Base-by-base conservation (phyloP, 140 eudicot genomes). In the Anethum foeniculum region DNA sequence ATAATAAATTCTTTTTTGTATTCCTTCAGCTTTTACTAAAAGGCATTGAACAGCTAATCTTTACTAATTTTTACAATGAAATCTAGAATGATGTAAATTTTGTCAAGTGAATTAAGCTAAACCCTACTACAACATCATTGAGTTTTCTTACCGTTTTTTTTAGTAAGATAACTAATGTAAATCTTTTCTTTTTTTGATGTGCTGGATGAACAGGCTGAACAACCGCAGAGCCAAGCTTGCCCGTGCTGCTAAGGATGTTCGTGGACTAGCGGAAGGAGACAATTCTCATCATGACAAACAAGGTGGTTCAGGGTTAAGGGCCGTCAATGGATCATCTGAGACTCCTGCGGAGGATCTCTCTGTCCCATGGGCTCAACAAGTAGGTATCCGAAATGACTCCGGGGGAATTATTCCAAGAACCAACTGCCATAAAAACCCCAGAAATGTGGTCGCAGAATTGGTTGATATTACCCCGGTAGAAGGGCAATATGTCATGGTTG, bases 221-320 rank as follows among this genome's bases (percentile, higher is more conserved):
- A 95, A 95, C 75, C 88, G 99, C 51, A 95, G 93, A 78, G 99
- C 99, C n/a, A 95, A 84, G 88, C 88, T 95, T 18, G 97, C 99
- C 6, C 99, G 99, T 77, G 89, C 84, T 10, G 98, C 97, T 11
- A 94, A 92, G 83, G 97, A 92, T 81, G 80, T 64, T 15, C 97
- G 95, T 36, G 87, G 76, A 52, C 36, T 84, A 14, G 65, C 89
- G 27, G 93, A 88, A 36, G 93, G 87, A 54, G 97, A 87, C 69
- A 82, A 77, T 67, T 25, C 85, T 83, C 48, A 71, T 82, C 82
- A 76, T 25, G 97, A 89, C 65, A 92, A 88, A 80, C 97, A 89
- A 85, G 94, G 86, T 13, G 87, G 89, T 19, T 82, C 87, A n/a
- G 91, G 89, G 43, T 56, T 78, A 10, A 86, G 62, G 60, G 80